Evolutionary conservation across 2,329 filamentous ascomycete species (phyloP).

Genomic region (Beauveria brongniartii): DNA sequence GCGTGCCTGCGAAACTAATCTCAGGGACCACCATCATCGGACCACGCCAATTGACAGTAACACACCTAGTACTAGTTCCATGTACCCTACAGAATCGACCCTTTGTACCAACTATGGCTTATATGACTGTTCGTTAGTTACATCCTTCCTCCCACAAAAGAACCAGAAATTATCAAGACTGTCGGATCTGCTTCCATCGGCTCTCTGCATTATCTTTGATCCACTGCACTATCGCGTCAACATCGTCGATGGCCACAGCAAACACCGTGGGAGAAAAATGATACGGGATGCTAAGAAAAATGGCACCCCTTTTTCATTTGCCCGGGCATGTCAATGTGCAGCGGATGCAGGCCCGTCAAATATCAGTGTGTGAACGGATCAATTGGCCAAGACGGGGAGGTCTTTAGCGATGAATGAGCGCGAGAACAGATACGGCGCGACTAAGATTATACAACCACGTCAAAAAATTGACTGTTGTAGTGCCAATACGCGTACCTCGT

Average conservation of each 20-base stretch:
- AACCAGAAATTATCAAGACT: conserved; percentile 35
- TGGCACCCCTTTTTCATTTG: conserved; percentile 31
- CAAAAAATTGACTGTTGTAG: conserved; percentile 34
- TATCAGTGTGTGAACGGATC: conserved; percentile 25
- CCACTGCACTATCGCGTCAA: conserved; percentile 34
- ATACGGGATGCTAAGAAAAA: conserved; percentile 43
- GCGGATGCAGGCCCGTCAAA: conserved; percentile 27
- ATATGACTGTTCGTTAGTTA: too few relatives aligned
- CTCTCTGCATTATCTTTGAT: conserved; percentile 29
- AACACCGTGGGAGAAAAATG: conserved; percentile 43
- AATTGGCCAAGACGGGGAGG: conserved; percentile 22
- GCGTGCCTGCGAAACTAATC: not conserved
- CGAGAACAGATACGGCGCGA: conserved; percentile 28
- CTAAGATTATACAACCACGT: conserved; percentile 26
- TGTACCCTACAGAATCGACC: not conserved
- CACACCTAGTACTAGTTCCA: too few relatives aligned
- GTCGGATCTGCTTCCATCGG: conserved; percentile 28
- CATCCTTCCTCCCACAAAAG: conserved; percentile 30
- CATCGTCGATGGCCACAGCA: conserved; percentile 38
- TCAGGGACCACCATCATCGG: not conserved
- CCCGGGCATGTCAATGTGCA: conserved; percentile 37
- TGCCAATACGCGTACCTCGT: conserved; percentile 33
- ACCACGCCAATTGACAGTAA: too few relatives aligned
- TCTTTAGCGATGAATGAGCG: conserved; percentile 26
- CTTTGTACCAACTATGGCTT: too few relatives aligned